phyloP scores from a whole-genome alignment of 2,329 filamentous ascomycete species.

The Neonectria magnoliae region DNA sequence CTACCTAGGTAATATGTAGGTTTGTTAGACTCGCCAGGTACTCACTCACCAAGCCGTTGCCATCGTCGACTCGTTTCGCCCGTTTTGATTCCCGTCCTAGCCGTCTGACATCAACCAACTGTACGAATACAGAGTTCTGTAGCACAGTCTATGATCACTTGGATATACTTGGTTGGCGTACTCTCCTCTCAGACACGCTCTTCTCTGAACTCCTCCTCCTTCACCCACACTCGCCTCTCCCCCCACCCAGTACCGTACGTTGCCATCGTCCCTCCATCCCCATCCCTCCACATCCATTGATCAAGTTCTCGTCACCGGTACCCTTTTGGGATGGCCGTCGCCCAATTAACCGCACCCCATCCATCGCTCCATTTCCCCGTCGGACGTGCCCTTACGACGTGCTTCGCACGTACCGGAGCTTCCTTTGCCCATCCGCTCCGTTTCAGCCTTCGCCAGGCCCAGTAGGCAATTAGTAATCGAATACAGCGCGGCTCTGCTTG shows the following conservation, averaged over 20 bases:
- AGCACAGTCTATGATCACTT: neutral
- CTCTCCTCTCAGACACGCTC: neutral
- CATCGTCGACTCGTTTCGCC: neutral
- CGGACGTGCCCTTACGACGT: conserved; percentile 10
- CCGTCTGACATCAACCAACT: neutral
- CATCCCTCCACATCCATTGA: conserved; percentile 6
- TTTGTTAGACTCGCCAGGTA: neutral
- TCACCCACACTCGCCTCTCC: neutral
- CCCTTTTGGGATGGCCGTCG: conserved; percentile 6
- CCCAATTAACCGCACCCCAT: conserved; percentile 6
- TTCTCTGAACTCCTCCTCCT: neutral
- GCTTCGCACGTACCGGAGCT: neutral
- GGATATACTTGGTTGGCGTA: neutral
- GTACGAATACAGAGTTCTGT: neutral
- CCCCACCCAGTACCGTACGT: conserved; percentile 11
- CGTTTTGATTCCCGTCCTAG: neutral
- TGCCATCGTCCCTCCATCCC: conserved; percentile 16
- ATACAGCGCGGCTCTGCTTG: conserved; percentile 13
- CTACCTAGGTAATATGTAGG: no score
- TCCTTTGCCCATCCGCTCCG: conserved; percentile 10
- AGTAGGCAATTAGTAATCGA: neutral
- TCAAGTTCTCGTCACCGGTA: conserved; percentile 12
- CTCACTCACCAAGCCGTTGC: neutral
- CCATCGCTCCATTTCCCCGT: conserved; percentile 8
- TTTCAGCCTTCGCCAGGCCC: conserved; percentile 8